Conservation (phyloP, 139 green algal species). For the Coelastrella sp. region DNA sequence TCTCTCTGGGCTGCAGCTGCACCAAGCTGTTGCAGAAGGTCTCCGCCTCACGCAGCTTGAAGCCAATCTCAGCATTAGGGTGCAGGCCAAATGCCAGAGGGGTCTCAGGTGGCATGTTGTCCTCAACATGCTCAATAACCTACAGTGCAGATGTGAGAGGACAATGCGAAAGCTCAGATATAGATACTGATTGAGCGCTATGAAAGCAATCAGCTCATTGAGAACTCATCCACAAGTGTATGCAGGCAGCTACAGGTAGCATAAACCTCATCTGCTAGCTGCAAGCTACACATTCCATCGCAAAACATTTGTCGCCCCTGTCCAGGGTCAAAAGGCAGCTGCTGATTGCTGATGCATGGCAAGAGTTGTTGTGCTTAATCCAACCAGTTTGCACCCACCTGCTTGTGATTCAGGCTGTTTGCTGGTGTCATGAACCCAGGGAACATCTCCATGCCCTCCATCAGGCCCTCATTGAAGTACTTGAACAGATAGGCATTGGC, state of each 20-base stretch:
- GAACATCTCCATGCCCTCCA: conserved; percentile 89
- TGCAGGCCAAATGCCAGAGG: conserved; percentile 90
- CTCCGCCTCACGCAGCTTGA: conserved; percentile 89
- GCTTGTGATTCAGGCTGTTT: conserved; percentile 75
- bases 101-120: conserved; percentile 85
- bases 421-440: conserved; percentile 77
- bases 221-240: too few species aligned
- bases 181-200: not conserved
- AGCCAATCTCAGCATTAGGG: conserved; percentile 94
- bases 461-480: conserved; percentile 85
- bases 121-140: conserved; percentile 86
- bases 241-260: too few species aligned
- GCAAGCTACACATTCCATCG: too few species aligned
- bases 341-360: too few species aligned
- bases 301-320: too few species aligned
- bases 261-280: too few species aligned
- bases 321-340: too few species aligned
- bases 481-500: conserved; percentile 79
- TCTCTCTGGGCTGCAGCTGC: conserved; percentile 78
- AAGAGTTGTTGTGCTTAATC: too few species aligned
- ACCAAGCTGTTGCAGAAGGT: conserved; percentile 81
- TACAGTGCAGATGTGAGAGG: not conserved
- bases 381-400: conserved; percentile 53
- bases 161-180: not conserved
- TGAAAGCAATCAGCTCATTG: not conserved